Evolutionary conservation across 176 grass and related monocot species (phyloP), one percentile per base, ranked within the genome.

Genomic region (Aegilops speltoides): DNA sequence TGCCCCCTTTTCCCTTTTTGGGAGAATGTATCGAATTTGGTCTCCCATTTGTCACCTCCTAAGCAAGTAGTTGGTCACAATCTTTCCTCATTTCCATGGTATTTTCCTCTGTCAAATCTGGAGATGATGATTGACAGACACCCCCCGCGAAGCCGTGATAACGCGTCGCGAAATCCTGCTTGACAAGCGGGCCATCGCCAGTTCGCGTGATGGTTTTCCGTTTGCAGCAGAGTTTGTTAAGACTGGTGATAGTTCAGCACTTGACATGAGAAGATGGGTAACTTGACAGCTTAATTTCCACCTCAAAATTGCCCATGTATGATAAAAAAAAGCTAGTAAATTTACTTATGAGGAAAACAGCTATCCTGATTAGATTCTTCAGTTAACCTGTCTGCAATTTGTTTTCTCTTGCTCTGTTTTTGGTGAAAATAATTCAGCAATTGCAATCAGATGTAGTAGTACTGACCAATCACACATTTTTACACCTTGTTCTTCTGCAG

Each of bases 11-110:
- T 25, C 83, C 83, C 29, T 72, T 90, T 78, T 62, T 2, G 64
- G 71, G 54, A 90, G 72, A 77, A 77, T 50, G 59, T 46, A 26
- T 86, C 62, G 61, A 28, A 76, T 77, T 86, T 89, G 78, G 62
- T 71, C 71, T 77, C 78, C 7, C 9, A 54, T 56, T 26, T 77
- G 74, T 77, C 74, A 77, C 74, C 33, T 68, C 59, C 3, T 81
- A 3, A 81, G 9, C 68, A 60, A 66, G 60, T 89, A 67, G 61
- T 89, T 68, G 88, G 70, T 65, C 78, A 36, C 80, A 81, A 76
- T n/a, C 43, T 31, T 14, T 60, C 34, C 43, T 34, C 24, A 62
- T 86, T 48, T 57, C 29, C 7, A 14, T 28, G 19, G 5, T 9
- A 28, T 86, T 46, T 75, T 57, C 23, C 22, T 28, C n/a, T 68